Evolutionary conservation across 2,329 filamentous ascomycete species (phyloP).

Genomic region (Ophiostoma sp.): DNA sequence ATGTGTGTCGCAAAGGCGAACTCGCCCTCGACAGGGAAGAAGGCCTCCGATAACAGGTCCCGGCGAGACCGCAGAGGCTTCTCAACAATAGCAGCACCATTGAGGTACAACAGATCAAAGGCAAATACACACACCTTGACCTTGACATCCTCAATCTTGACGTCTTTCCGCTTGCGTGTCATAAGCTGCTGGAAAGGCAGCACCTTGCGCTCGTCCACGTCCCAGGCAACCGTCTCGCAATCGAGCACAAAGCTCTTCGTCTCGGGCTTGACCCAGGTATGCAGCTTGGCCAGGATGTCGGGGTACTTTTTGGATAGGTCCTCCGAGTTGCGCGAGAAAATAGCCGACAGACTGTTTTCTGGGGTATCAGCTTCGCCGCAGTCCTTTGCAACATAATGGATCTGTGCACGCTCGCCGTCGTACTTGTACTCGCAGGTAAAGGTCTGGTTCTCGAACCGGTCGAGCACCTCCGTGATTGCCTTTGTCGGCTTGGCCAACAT

Average conservation of each 20-base stretch:
- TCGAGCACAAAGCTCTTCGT: constrained; percentile 97
- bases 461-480: constrained; percentile 92
- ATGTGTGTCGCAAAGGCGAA: constrained; percentile 85
- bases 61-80: constrained; percentile 80
- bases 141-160: constrained; percentile 90
- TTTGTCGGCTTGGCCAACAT: constrained; percentile 99
- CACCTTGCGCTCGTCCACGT: constrained; percentile 89
- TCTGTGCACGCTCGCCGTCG: constrained; percentile 95
- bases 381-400: constrained; percentile 81
- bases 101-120: constrained; percentile 89
- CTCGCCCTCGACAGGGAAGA: constrained; percentile 76
- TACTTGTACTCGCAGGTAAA: constrained; percentile 99
- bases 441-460: constrained; percentile 89
- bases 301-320: constrained; percentile 97
- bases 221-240: constrained; percentile 97
- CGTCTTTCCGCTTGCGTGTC: constrained; percentile 96
- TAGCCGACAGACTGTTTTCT: constrained; percentile 66
- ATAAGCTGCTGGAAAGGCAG: constrained; percentile 96
- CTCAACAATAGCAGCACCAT: constrained; percentile 83
- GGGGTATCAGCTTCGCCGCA: neutral
- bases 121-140: constrained; percentile 97
- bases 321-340: constrained; percentile 96
- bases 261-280: constrained; percentile 80
- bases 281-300: constrained; percentile 82
- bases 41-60: constrained; percentile 65